Evolutionary conservation across 1,139 yeast species (phyloP), one percentile per base, ranked within the genome.

Genomic region (Suhomyces anneliseae): DNA sequence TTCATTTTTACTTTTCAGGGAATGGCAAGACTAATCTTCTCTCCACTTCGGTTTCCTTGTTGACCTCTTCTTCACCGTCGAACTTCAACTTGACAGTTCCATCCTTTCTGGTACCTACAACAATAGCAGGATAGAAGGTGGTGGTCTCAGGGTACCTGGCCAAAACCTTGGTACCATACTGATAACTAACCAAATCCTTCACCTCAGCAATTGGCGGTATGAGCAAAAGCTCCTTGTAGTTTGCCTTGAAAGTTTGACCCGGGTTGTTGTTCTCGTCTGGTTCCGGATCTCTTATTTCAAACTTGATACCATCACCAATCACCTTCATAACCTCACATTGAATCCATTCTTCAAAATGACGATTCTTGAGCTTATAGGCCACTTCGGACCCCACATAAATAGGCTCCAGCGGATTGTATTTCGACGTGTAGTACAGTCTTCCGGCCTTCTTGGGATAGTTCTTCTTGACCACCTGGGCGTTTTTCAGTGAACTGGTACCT

Each of bases 91-190:
- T 70, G 54, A 96, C 95, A 14, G 76, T 79, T 0, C 95, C 90
- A 56, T 86, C 93, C 54, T 88, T 77, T 51, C 82, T 82, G 45
- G 82, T 77, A 0, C 96, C 92, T 36, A 85, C 85, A 4, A 95
- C 98, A 44, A 89, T 88, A 0, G 99, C 99, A 4, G 95, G 88
- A 62, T 93, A 95, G 59, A 93, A 95, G 0, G 98, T 92, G 0
- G 99, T 95, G 0, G 99, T 95, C 57, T 95, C 99, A 0, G 99
- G 99, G 59, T 95, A 95, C 59, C 96, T 74, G 0, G 98, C 99
- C 51, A 95, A 72, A 3, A 93, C 99, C 57, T 83, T 85, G 0
- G 90, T 76, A 0, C 96, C 95, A 37, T 83, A 73, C 0, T 95
- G 85, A 55, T 87, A 89, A 44, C 76, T 76, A 19, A 81, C 73